Evolutionary conservation across 78 protist species (phyloP).

Genomic region (Dictyostelium brefeldianum): DNA sequence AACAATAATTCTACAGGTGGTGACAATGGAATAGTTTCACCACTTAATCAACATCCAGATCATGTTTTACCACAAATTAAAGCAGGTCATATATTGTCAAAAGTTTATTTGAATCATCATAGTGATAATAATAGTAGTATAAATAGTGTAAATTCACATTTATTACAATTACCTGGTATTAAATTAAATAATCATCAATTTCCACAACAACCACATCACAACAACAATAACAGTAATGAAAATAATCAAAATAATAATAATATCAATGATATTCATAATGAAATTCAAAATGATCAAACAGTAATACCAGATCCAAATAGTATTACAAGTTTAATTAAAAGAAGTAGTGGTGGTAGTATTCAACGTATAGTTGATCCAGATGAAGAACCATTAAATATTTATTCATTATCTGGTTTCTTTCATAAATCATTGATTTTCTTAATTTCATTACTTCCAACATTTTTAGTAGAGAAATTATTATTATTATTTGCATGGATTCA

Average conservation of each 20-base stretch:
- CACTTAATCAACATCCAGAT: neutral
- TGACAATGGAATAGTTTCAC: neutral
- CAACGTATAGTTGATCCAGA: slow-evolving; percentile 43
- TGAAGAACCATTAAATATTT: slow-evolving; percentile 29
- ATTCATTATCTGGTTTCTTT: slow-evolving; percentile 26
- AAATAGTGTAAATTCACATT: slow-evolving; percentile 26
- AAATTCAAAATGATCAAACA: neutral
- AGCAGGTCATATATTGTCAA: slow-evolving; percentile 26
- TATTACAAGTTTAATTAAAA: neutral
- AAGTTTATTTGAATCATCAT: slow-evolving; percentile 10
- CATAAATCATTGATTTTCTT: slow-evolving; percentile 12
- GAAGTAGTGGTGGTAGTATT: neutral
- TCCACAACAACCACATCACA: no score
- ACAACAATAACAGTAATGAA: neutral
- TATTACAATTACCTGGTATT: neutral
- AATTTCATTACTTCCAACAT: slow-evolving; percentile 36
- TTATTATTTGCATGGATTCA: slow-evolving; percentile 69
- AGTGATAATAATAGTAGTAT: slow-evolving; percentile 5
- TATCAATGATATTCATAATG: neutral
- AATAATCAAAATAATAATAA: neutral
- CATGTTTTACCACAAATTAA: neutral
- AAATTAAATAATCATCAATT: neutral
- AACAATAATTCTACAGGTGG: neutral
- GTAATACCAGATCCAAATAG: neutral
- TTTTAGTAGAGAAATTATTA: slow-evolving; percentile 35